phyloP scores from a whole-genome alignment of 441 rosid species.

The Pelargonium cotyledonis region DNA sequence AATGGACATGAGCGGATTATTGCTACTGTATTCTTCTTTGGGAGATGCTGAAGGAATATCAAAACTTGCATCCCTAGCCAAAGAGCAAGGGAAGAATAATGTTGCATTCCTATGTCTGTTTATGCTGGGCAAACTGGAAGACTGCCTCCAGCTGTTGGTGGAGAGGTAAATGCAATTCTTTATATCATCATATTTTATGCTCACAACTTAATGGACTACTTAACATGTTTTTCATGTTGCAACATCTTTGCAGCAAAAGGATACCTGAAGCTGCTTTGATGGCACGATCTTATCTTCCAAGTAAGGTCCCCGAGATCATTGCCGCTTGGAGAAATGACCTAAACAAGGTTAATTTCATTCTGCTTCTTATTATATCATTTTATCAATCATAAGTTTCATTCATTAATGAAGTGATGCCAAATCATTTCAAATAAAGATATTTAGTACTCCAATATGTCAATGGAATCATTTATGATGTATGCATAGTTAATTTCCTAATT shows the following conservation, averaged over 20 bases:
- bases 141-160: constrained; percentile 83
- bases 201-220: constrained; percentile 17
- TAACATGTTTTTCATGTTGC: constrained; percentile 17
- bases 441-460: background rate
- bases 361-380: constrained; percentile 14
- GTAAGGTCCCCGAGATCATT: constrained; percentile 91
- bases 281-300: constrained; percentile 96
- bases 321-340: constrained; percentile 90
- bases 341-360: constrained; percentile 52
- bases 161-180: constrained; percentile 48
- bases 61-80: constrained; percentile 71
- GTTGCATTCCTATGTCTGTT: constrained; percentile 88
- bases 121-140: constrained; percentile 90
- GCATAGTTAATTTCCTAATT: background rate
- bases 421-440: background rate
- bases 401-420: background rate
- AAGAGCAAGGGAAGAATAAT: constrained; percentile 91
- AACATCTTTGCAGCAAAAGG: constrained; percentile 68
- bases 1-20: constrained; percentile 82
- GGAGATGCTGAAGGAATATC: constrained; percentile 95
- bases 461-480: background rate
- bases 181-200: constrained; percentile 17
- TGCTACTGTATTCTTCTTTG: constrained; percentile 85
- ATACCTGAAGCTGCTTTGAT: constrained; percentile 98
- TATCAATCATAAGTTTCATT: background rate